These are phyloP conservation scores for Heliocybe sulcata DNA, from an alignment of 1,284 basidiomycete genomes.

Conservation along the genomic window DNA sequence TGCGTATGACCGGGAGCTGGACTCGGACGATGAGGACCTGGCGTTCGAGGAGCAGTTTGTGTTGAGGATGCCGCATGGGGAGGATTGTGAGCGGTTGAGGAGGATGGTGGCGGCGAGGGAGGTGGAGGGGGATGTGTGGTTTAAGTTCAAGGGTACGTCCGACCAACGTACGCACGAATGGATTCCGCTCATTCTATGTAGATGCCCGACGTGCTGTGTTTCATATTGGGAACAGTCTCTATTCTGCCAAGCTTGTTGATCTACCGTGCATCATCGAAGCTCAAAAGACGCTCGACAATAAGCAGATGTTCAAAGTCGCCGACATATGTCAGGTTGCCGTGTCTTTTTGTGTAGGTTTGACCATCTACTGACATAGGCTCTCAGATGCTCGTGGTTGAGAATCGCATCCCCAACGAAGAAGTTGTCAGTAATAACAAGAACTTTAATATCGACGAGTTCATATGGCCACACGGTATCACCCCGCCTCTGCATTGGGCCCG, in stretches of 20 bases:
- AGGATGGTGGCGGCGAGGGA: slow-evolving; percentile 81
- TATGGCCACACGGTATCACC: slow-evolving; percentile 96
- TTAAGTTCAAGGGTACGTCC: slow-evolving; percentile 90
- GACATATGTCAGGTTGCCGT: slow-evolving; percentile 89
- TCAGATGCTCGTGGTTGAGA: slow-evolving; percentile 84
- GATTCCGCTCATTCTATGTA: slow-evolving; percentile 21
- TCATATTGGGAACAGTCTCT: slow-evolving; percentile 77
- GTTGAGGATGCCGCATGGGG: slow-evolving; percentile 81
- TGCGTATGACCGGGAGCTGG: slow-evolving; percentile 88
- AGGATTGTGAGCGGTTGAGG: slow-evolving; percentile 70
- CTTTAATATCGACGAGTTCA: slow-evolving; percentile 93
- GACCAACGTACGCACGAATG: background rate
- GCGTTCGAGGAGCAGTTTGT: slow-evolving; percentile 98
- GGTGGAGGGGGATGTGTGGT: slow-evolving; percentile 84
- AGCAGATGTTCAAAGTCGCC: slow-evolving; percentile 97
- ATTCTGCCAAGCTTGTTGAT: slow-evolving; percentile 93
- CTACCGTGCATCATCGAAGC: slow-evolving; percentile 92
- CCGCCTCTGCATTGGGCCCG: slow-evolving; percentile 89
- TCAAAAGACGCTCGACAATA: slow-evolving; percentile 95
- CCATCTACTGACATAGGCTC: slow-evolving; percentile 9
- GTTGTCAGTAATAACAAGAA: slow-evolving; percentile 46
- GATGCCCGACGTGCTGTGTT: slow-evolving; percentile 92
- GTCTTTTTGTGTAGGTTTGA: slow-evolving; percentile 5
- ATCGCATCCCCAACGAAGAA: slow-evolving; percentile 70
- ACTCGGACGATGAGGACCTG: slow-evolving; percentile 91